These are phyloP conservation scores for Calonectria montana DNA, from an alignment of 2,329 filamentous ascomycete genomes.

Conservation along the genomic window DNA sequence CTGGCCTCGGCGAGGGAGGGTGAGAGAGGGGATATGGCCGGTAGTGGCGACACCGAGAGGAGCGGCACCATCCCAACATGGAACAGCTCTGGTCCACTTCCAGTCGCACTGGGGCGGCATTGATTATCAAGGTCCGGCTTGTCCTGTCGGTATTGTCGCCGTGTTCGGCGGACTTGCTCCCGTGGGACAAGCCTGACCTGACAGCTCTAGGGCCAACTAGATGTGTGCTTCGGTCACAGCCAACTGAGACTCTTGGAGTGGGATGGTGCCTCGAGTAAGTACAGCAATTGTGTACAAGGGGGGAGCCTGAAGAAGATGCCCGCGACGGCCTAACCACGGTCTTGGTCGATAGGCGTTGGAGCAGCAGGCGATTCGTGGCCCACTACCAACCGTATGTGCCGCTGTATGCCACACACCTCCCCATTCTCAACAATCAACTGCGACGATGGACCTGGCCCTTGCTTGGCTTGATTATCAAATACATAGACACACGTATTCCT, in stretches of 20 bases:
- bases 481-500: constrained; percentile 18
- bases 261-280: not conserved
- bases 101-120: constrained; percentile 30
- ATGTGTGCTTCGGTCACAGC: not conserved
- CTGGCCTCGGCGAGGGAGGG: constrained; percentile 35
- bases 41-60: constrained; percentile 34
- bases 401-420: constrained; percentile 13
- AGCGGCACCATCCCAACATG: constrained; percentile 30
- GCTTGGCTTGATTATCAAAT: constrained; percentile 31
- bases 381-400: constrained; percentile 12
- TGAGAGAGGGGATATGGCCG: constrained; percentile 22
- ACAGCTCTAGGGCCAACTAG: constrained; percentile 2
- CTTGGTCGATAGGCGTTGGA: constrained; percentile 10
- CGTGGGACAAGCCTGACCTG: constrained; percentile 24
- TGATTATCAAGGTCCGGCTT: constrained; percentile 26
- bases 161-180: constrained; percentile 34
- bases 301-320: constrained; percentile 13
- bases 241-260: constrained; percentile 4
- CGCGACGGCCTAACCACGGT: constrained; percentile 18
- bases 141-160: constrained; percentile 38
- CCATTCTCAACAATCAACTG: constrained; percentile 22
- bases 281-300: not conserved
- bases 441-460: constrained; percentile 25
- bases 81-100: constrained; percentile 38
- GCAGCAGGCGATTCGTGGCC: constrained; percentile 8